Base-by-base conservation (phyloP, 768 basidiomycete genomes). In the Mycena vitilis region DNA sequence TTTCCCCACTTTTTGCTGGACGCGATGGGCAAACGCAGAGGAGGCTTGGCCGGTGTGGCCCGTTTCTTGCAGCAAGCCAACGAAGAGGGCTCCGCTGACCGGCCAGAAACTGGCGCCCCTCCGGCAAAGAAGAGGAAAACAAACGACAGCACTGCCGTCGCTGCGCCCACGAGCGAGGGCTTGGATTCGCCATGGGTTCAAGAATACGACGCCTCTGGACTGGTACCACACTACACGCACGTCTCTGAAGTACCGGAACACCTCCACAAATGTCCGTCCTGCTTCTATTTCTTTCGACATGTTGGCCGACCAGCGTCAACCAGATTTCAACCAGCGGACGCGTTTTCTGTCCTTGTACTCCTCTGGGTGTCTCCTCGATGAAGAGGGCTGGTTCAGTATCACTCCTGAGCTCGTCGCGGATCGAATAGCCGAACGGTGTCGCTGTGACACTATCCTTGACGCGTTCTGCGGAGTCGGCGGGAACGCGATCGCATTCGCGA, bases 381-480 rank as follows among this genome's bases (percentile, higher is more conserved):
- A 93, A 71, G 95, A 97, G 77, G 97, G 97, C n/a, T 98, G 96
- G 97, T 99, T 93, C 80, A 95, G 93, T 69, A 91, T 99, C 66
- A 99, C 98, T 0, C 97, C 98, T 0, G 96, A 99, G 74, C 85
- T 85, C 45, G 89, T 99, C n/a, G 98, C 96, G 10, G 80, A 88
- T 67, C 96, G 95, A 77, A 98, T 98, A 52, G 97, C 98, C 0
- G 93, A 97, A 72, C 84, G 96, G 25, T 98, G 97, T 82, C 87
- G 92, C 10, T 95, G 92, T 70, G 89, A 89, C 68, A 91, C 91
- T 5, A 84, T 98, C 67, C 84, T 97, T 42, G 98, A 99, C 75
- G 95, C 96, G 0, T 99, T 99, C 77, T 98, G 96, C 75, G 98
- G 98, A 1, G 96, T 99, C 0, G 98, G 98, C 34, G 98, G 97